phyloP scores from a whole-genome alignment of 2,329 filamentous ascomycete genomes.

The Diaporthe nobilis region DNA sequence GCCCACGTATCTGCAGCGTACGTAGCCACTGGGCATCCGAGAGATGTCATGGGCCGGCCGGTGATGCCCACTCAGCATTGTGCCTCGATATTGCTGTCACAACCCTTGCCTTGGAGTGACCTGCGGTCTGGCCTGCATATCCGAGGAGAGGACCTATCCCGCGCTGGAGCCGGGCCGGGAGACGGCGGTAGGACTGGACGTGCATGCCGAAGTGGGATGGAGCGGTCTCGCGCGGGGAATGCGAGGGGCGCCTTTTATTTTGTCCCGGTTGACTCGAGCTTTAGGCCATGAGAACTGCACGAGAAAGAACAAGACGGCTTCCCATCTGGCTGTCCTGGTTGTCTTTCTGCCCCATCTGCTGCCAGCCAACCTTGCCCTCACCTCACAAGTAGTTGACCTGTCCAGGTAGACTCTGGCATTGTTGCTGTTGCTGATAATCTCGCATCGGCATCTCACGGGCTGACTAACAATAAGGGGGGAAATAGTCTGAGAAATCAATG shows the following conservation, averaged over 20 bases:
- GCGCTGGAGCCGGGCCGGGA: slow-evolving; percentile 22
- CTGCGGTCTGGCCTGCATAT: slow-evolving; percentile 3
- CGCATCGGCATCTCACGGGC: background rate
- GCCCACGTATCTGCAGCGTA: slow-evolving; percentile 11
- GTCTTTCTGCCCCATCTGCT: background rate
- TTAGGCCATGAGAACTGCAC: background rate
- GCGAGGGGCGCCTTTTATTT: slow-evolving; percentile 8
- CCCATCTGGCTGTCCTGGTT: background rate
- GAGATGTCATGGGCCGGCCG: background rate
- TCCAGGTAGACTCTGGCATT: background rate
- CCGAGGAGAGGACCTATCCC: slow-evolving; percentile 21
- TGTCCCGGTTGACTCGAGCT: background rate
- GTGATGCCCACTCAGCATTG: background rate
- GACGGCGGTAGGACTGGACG: slow-evolving; percentile 27
- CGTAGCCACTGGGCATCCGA: background rate
- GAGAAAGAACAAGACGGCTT: background rate
- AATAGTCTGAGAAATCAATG: background rate
- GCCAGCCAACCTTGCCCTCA: background rate
- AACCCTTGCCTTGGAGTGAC: slow-evolving; percentile 11
- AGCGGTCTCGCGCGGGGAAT: slow-evolving; percentile 15
- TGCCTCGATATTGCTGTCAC: slow-evolving; percentile 1
- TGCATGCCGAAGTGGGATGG: slow-evolving; percentile 26
- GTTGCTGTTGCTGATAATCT: background rate
- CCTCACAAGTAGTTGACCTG: background rate
- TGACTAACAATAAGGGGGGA: background rate